Conservation (phyloP, 2,329 filamentous ascomycete species). For the Exserohilum rostratum region DNA sequence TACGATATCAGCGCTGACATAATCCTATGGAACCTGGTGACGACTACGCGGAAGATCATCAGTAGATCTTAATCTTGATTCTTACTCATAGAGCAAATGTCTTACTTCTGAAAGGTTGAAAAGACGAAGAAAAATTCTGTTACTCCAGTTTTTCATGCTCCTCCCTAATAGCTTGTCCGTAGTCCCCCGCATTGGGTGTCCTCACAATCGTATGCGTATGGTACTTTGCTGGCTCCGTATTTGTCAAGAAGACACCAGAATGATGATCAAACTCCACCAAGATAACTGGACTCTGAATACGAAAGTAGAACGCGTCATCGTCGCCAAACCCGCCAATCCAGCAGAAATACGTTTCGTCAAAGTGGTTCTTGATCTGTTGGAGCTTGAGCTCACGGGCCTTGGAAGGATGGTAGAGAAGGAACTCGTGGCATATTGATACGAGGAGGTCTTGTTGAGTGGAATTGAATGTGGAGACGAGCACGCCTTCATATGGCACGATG, state of each 20-base stretch:
- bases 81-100: too few species aligned
- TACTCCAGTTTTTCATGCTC: slow-evolving; percentile 24
- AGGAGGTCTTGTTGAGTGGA: slow-evolving; percentile 60
- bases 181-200: slow-evolving; percentile 77
- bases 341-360: slow-evolving; percentile 76
- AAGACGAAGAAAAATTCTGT: background rate
- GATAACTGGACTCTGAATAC: slow-evolving; percentile 76
- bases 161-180: slow-evolving; percentile 63
- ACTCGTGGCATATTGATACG: slow-evolving; percentile 66
- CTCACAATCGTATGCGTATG: slow-evolving; percentile 78
- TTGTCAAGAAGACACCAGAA: slow-evolving; percentile 76
- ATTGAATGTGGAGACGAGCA: slow-evolving; percentile 60
- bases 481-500: slow-evolving; percentile 73
- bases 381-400: slow-evolving; percentile 62
- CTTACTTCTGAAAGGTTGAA: too few species aligned
- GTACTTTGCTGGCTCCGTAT: slow-evolving; percentile 75
- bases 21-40: too few species aligned
- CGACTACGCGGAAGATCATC: background rate
- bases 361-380: slow-evolving; percentile 60
- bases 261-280: slow-evolving; percentile 82
- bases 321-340: slow-evolving; percentile 77
- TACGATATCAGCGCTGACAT: too few species aligned
- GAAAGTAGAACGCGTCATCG: slow-evolving; percentile 76
- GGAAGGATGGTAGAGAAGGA: slow-evolving; percentile 70
- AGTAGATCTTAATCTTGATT: too few species aligned